Base-by-base conservation (phyloP, 805 yeast species). In the Isabelozyma rhagii region DNA sequence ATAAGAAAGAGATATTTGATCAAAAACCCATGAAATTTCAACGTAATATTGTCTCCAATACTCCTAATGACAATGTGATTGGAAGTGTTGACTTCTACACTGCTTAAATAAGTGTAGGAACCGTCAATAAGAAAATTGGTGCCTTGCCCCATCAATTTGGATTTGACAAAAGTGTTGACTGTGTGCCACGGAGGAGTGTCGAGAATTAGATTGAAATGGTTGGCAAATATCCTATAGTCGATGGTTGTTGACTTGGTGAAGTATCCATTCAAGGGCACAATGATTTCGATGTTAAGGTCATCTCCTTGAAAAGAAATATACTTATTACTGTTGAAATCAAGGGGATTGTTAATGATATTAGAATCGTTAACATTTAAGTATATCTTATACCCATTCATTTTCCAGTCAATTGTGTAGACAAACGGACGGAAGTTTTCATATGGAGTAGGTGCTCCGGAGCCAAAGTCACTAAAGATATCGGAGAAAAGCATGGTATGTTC, bases 131-230 rank as follows among this genome's bases (percentile, higher is more conserved):
- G 66, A 57, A 91, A 85, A 47, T 84, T 78, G 27, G 78, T 71
- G 0, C 91, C 82, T 52, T 83, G 71, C 0, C 97, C 98, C 53
- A 90, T 76, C 13, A 79, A 78, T 15, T 78, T 80, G 10, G 78
- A 68, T 41, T 66, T 68, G 70, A 88, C 64, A 55, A 93, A 93
- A 44, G 86, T 84, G 48, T 83, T 80, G 25, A 83, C 71, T 0
- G 98, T 92, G 60, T 90, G 96, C 97, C 98, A 94, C 1, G 93
- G 86, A 0, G 99, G 98, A 0, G 94, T 82, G 50, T 84, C 86
- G 2, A 92, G 63, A 0, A 80, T 70, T 44, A 94, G 59, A 44
- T 84, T 79, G 55, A 90, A 81, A 44, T 68, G 68, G 0, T 88
- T 82, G 0, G 96, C 85, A 3, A 55, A 54, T 2, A 86, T 54